Evolutionary conservation across 2,329 filamentous ascomycete species (phyloP).

Genomic region (Sporothrix brasiliensis): DNA sequence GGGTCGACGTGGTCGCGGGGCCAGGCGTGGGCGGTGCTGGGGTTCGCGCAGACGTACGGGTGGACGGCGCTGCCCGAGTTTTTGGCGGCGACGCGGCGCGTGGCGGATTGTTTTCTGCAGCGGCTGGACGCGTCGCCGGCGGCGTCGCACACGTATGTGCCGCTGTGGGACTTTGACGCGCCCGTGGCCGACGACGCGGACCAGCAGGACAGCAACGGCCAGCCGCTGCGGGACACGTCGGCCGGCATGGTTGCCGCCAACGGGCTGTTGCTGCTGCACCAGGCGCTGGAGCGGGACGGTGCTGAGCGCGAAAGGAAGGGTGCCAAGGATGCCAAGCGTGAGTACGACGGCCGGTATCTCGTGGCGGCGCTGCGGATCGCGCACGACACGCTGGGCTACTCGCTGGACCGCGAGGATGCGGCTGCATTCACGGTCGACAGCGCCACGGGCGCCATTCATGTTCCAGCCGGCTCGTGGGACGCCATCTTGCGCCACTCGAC

Average conservation of each 20-base stretch:
- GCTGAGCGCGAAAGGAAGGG: neutral
- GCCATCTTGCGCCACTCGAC: constrained; percentile 41
- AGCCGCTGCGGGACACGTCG: constrained; percentile 42
- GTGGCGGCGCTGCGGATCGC: constrained; percentile 41
- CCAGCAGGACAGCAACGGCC: constrained; percentile 27
- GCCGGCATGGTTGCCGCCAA: constrained; percentile 48
- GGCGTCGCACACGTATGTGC: constrained; percentile 37
- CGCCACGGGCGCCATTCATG: constrained; percentile 18
- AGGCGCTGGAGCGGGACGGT: constrained; percentile 40
- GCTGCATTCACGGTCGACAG: constrained; percentile 32
- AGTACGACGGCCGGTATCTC: constrained; percentile 36
- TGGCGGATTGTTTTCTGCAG: constrained; percentile 54
- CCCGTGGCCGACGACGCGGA: constrained; percentile 17
- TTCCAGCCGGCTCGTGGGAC: constrained; percentile 36
- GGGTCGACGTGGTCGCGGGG: constrained; percentile 56
- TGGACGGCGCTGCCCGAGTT: constrained; percentile 53
- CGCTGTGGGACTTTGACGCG: constrained; percentile 38
- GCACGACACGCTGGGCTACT: constrained; percentile 41
- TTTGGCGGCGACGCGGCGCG: constrained; percentile 48
- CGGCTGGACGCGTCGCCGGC: constrained; percentile 43
- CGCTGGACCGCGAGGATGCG: constrained; percentile 35
- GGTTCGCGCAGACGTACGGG: constrained; percentile 53
- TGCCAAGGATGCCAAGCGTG: constrained; percentile 29
- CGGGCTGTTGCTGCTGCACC: constrained; percentile 46
- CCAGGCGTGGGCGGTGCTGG: constrained; percentile 57